Percentiles rank a stretch among this genome's conserved stretches.
Evolutionary conservation across 768 basidiomycete genomes (phyloP).

Genomic region (Udeniomyces megalosporus): DNA sequence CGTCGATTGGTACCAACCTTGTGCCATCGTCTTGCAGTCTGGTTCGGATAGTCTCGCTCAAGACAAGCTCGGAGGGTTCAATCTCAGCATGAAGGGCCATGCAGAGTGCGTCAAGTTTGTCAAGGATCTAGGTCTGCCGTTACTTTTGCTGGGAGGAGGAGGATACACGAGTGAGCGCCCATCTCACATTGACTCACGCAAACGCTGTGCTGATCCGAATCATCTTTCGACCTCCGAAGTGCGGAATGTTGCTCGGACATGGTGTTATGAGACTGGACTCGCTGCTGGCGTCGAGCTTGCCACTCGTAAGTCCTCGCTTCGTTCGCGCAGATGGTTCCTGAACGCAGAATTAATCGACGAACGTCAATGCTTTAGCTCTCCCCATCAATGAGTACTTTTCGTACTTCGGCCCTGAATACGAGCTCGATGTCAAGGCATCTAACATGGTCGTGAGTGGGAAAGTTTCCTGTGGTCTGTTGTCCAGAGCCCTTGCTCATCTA

Average conservation of each 20-base stretch:
- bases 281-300: constrained; percentile 93
- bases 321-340: neutral
- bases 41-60: constrained; percentile 94
- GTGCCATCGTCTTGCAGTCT: constrained; percentile 90
- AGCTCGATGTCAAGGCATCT: constrained; percentile 81
- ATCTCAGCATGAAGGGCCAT: constrained; percentile 92
- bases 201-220: neutral
- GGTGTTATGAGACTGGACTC: constrained; percentile 95
- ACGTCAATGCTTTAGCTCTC: constrained; percentile 44
- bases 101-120: constrained; percentile 96
- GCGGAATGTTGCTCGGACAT: constrained; percentile 87
- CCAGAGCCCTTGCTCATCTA: neutral
- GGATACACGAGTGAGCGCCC: constrained; percentile 57
- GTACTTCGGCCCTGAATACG: constrained; percentile 95
- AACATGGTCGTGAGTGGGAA: constrained; percentile 51
- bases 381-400: constrained; percentile 99
- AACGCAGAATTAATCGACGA: neutral
- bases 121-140: constrained; percentile 83
- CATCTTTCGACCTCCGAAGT: constrained; percentile 33
- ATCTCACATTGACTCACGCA: neutral
- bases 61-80: constrained; percentile 88
- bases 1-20: constrained; percentile 86
- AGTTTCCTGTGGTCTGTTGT: neutral
- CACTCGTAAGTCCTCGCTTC: constrained; percentile 39
- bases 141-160: constrained; percentile 88